Evolutionary conservation across 306 rosid genomes (phyloP), one percentile per base, ranked within the genome.

Genomic region (Gleditsia sinensis): DNA sequence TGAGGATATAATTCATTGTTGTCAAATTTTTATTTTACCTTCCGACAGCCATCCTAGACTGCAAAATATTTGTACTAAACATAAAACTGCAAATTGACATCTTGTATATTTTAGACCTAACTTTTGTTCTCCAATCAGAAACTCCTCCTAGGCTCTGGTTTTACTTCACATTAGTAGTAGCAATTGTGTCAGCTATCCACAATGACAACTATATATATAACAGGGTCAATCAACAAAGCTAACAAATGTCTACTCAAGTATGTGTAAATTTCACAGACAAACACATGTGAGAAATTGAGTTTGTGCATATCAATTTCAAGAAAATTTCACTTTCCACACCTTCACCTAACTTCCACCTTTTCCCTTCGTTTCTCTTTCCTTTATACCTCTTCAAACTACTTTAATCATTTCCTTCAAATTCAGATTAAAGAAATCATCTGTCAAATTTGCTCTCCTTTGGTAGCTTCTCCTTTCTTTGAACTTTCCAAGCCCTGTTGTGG

Each of bases 311-410:
- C 86, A 82, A 69, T 62, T 55, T 78, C 82, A 77, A 58, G 56
- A 28, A n/a, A n/a, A 45, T 50, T 75, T 74, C 66, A 67, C 27
- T 78, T 86, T 88, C 80, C 83, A 82, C 84, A 76, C 74, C 70
- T 20, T 20, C 78, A 80, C 81, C 84, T 80, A 78, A 72, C 63
- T 67, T 71, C 50, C 34, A 55, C 43, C 51, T 9, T 72, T 66
- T 59, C 39, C 59, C 34, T 23, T 67, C 17, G n/a, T n/a, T 39
- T 43, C 64, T 48, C 48, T 58, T 50, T 65, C 72, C 50, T 25
- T 68, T 67, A 69, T 30, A 40, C 24, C 37, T 37, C 32, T 39
- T 75, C 30, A 63, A 40, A 40, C 17, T 32, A 51, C 37, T 27
- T 9, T 37, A 30, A 7, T n/a, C 2, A n/a, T 20, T 2, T 43